Percentiles rank a stretch among this genome's conserved stretches.
These are phyloP conservation scores for Boletellus sp. DNA, from an alignment of 768 basidiomycete genomes.

Conservation along the genomic window DNA sequence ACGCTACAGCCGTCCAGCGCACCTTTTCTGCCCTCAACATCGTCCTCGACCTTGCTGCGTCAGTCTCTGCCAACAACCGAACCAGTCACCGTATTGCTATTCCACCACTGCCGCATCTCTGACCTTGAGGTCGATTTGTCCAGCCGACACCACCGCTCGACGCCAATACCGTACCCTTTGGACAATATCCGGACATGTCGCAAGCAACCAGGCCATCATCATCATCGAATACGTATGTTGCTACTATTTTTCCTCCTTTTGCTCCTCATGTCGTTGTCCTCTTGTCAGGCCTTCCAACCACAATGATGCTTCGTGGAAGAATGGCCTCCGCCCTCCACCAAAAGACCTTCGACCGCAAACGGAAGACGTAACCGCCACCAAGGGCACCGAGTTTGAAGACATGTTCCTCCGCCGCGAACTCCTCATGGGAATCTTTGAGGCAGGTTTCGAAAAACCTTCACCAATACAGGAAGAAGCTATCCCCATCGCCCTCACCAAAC, in stretches of 20 bases:
- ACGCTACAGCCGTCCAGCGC: constrained; percentile 10
- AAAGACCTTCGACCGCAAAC: constrained; percentile 95
- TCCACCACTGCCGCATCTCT: constrained; percentile 21
- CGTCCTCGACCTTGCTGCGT: constrained; percentile 10
- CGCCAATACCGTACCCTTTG: constrained; percentile 7
- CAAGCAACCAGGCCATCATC: constrained; percentile 33
- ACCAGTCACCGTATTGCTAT: constrained; percentile 14
- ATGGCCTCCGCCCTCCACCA: constrained; percentile 76
- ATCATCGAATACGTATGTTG: constrained; percentile 29
- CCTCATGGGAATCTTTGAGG: constrained; percentile 99
- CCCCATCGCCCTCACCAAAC: constrained; percentile 87
- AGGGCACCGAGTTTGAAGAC: constrained; percentile 95
- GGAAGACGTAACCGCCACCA: constrained; percentile 92
- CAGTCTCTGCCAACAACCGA: constrained; percentile 10
- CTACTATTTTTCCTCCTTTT: neutral
- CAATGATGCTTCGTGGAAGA: constrained; percentile 57
- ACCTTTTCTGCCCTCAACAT: constrained; percentile 11
- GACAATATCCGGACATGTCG: constrained; percentile 24
- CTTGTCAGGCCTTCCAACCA: constrained; percentile 26
- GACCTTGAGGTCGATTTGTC: constrained; percentile 14
- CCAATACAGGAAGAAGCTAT: constrained; percentile 99
- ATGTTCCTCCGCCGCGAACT: constrained; percentile 90
- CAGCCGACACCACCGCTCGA: constrained; percentile 10
- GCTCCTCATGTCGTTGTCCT: constrained; percentile 1
- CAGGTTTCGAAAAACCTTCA: constrained; percentile 93